Evolutionary conservation across 1,284 basidiomycete genomes (phyloP).

Genomic region (Hemileia vastatrix): DNA sequence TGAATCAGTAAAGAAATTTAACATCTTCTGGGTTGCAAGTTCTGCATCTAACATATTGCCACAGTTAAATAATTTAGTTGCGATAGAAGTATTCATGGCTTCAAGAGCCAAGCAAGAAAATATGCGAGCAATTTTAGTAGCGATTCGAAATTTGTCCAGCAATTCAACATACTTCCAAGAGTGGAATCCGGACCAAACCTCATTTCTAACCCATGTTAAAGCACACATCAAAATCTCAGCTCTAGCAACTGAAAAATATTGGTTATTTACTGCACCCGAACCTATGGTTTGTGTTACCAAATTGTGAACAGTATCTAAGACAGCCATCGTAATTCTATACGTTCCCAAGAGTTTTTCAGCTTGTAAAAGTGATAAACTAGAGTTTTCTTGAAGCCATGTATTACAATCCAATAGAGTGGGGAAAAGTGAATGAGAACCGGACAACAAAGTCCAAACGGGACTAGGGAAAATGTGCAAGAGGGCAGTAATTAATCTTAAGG

Average conservation of each 20-base stretch:
- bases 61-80: too few relatives aligned
- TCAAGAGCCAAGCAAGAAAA: constrained; percentile 17
- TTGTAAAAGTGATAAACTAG: constrained; percentile 5
- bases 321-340: constrained; percentile 20
- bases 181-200: constrained; percentile 23
- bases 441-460: constrained; percentile 18
- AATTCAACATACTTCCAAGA: constrained; percentile 22
- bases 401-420: constrained; percentile 9
- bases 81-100: constrained; percentile 6
- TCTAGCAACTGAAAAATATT: constrained; percentile 15
- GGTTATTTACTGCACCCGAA: constrained; percentile 17
- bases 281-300: constrained; percentile 11
- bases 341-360: constrained; percentile 14
- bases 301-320: constrained; percentile 17
- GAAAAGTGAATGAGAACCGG: constrained; percentile 16
- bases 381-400: constrained; percentile 3
- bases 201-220: constrained; percentile 19
- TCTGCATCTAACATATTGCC: too few relatives aligned
- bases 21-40: constrained; percentile 3
- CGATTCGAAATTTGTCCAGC: constrained; percentile 16
- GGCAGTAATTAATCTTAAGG: constrained; percentile 15
- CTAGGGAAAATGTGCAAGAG: constrained; percentile 20
- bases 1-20: constrained; percentile 4
- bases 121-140: constrained; percentile 10
- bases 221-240: constrained; percentile 16